phyloP scores from a whole-genome alignment of 1,139 yeast genomes.

The Geotrichum cucujoidarum region DNA sequence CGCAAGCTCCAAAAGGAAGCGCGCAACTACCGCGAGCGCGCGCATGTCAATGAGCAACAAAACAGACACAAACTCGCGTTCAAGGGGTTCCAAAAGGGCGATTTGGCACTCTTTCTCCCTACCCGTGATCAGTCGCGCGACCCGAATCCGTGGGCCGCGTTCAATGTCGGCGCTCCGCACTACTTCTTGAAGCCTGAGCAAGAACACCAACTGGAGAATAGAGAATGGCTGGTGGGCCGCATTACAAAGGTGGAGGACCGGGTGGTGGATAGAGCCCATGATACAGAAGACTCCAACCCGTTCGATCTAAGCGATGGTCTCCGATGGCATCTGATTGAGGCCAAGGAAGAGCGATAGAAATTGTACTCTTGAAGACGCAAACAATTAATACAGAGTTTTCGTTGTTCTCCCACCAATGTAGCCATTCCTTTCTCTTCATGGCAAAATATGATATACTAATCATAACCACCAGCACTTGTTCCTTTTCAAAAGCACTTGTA shows the following conservation, averaged over 20 bases:
- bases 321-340: conserved; percentile 37
- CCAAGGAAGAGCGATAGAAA: conserved; percentile 28
- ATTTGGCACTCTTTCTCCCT: conserved; percentile 76
- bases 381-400: background rate
- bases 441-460: too few species aligned
- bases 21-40: conserved; percentile 45
- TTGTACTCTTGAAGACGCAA: too few species aligned
- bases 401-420: background rate
- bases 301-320: conserved; percentile 48
- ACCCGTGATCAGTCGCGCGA: conserved; percentile 49
- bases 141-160: conserved; percentile 78
- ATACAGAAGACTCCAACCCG: conserved; percentile 37
- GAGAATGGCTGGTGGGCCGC: conserved; percentile 73
- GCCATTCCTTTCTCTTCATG: too few species aligned
- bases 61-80: conserved; percentile 55
- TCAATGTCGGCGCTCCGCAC: conserved; percentile 77
- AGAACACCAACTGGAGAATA: conserved; percentile 34
- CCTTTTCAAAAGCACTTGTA: too few species aligned
- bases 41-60: conserved; percentile 37
- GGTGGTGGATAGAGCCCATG: conserved; percentile 30
- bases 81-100: conserved; percentile 58
- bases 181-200: conserved; percentile 50
- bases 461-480: too few species aligned
- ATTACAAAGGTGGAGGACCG: conserved; percentile 48
- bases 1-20: conserved; percentile 77